A percentile compares a stretch with the other conserved stretches of the same genome.
phyloP scores from a whole-genome alignment of 345 rosid species.

The Syzygium aromaticum region DNA sequence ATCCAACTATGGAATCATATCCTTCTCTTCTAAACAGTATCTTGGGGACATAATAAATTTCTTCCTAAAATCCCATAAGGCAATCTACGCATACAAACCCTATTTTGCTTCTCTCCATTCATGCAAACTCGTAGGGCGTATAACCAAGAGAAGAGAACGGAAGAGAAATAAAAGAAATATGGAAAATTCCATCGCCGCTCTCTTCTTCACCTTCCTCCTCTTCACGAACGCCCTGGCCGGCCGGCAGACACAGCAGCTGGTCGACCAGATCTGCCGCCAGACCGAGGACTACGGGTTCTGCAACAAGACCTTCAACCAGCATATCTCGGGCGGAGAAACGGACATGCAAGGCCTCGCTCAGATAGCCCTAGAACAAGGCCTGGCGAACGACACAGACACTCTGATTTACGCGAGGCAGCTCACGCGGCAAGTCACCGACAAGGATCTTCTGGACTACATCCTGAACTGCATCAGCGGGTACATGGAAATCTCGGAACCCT shows the following conservation, averaged over 20 bases:
- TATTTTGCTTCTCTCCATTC: not conserved
- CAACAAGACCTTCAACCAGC: not conserved
- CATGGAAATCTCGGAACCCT: not conserved
- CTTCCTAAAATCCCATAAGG: too few species aligned
- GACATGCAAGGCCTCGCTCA: not conserved
- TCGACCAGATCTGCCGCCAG: not conserved
- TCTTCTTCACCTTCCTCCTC: not conserved
- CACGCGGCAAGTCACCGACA: not conserved
- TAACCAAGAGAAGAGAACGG: not conserved
- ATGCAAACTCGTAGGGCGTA: not conserved
- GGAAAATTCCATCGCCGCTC: not conserved
- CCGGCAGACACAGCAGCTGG: not conserved
- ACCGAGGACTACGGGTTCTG: slow-evolving; percentile 2
- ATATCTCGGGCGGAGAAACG: not conserved
- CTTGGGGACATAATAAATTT: slow-evolving; percentile 6
- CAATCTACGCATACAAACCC: too few species aligned
- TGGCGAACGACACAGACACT: not conserved
- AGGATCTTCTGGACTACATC: not conserved
- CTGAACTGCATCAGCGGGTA: not conserved
- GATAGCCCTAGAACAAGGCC: not conserved
- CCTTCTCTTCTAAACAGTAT: too few species aligned
- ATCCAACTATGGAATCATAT: not conserved
- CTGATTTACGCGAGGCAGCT: not conserved
- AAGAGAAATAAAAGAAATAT: not conserved
- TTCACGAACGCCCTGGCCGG: not conserved